These are phyloP conservation scores for Malus hybrid DNA, from an alignment of 331 rosid species.

Conservation along the genomic window DNA sequence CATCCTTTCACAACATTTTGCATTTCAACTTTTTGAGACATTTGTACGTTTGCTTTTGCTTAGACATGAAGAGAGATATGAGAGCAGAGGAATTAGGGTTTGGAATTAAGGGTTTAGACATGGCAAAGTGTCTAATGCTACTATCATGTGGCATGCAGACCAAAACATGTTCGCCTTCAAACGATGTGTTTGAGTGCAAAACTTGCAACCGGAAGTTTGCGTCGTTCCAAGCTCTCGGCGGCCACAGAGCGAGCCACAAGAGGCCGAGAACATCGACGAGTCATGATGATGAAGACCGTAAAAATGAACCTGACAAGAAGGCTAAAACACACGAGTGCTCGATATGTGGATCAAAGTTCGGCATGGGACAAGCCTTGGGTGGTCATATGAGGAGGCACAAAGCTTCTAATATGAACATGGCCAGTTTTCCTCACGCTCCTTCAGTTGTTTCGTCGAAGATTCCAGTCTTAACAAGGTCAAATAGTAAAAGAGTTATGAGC, in stretches of 20 bases:
- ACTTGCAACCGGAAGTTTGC: conserved; percentile 64
- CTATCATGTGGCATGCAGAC: conserved; percentile 27
- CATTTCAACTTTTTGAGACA: neutral
- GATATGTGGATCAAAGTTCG: conserved; percentile 51
- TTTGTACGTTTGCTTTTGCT: neutral
- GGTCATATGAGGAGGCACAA: conserved; percentile 84
- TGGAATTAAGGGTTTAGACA: conserved; percentile 13
- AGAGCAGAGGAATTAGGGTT: conserved; percentile 13
- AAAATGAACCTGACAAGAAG: conserved; percentile 20
- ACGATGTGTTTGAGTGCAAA: conserved; percentile 57
- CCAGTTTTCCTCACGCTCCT: neutral
- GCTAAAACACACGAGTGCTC: conserved; percentile 52
- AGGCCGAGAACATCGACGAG: conserved; percentile 6
- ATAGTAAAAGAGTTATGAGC: conserved; percentile 35
- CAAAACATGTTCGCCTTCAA: neutral
- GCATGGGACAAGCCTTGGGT: conserved; percentile 74
- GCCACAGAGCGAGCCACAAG: conserved; percentile 77
- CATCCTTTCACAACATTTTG: neutral
- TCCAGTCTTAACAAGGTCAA: conserved; percentile 46
- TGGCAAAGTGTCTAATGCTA: conserved; percentile 41
- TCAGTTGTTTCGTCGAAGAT: neutral
- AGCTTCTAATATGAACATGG: conserved; percentile 1
- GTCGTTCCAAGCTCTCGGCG: conserved; percentile 85
- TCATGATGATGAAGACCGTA: neutral
- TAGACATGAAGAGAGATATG: conserved; percentile 32